Evolutionary conservation across 345 rosid genomes (phyloP), one percentile per base, ranked within the genome.

Genomic region (Pelargonium nanum): DNA sequence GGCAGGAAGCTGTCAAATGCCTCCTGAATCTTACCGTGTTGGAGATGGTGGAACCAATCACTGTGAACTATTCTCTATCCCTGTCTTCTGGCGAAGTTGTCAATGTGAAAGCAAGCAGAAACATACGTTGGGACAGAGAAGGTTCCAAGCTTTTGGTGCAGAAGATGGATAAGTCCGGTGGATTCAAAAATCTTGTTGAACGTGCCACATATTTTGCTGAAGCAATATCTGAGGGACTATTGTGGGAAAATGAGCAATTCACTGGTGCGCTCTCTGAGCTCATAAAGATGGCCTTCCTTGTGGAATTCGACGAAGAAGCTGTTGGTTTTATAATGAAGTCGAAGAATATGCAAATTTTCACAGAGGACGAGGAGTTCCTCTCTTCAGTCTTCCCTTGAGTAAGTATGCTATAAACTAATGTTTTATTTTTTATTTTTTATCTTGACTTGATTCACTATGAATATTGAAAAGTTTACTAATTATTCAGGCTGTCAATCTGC

Each of bases 121-220:
- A 70, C 82, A 56, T 77, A 21, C 83, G 82, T 19, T 85, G 91
- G 91, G 85, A 85, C 16, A 80, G 63, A 68, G 79, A 69, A 72
- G 60, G 61, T 23, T 72, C 71, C 1, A 74, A 71, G 53, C 26
- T 85, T 34, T 76, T 70, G 61, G 61, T 63, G n/a, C 81, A 78
- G 77, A 80, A 75, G 76, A 26, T 75, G 40, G 77, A 75, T 45
- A 53, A 62, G 64, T 55, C 67, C 25, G 40, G 66, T 16, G 78
- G 83, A 6, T 55, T 65, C 53, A 77, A 69, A 60, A 64, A 56
- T 64, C 69, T 62, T 19, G 66, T 83, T 22, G 78, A 79, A 57
- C 80, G 75, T 62, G 89, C 86, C n/a, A 71, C 82, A 1, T 57
- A 66, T 58, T 85, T 85, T n/a, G 78, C 84, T 34, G 71, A 82